phyloP scores from a whole-genome alignment of 1,139 yeast genomes.

The Hyphopichia burtonii region DNA sequence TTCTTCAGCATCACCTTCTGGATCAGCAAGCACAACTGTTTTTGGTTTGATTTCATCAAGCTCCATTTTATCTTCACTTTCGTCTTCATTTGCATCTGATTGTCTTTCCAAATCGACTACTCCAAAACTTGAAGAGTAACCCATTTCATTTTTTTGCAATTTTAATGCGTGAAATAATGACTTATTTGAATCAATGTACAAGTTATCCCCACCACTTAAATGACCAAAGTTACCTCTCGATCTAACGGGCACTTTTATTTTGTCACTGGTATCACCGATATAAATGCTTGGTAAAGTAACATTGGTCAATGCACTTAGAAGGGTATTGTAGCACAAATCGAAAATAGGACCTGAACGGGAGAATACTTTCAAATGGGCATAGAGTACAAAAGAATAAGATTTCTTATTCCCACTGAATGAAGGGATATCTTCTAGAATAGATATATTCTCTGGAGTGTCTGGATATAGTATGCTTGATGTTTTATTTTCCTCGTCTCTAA shows the following conservation, averaged over 20 bases:
- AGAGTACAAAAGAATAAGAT: conserved; percentile 61
- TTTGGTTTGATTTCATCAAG: conserved; percentile 15
- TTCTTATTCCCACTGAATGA: conserved; percentile 15
- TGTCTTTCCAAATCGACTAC: conserved; percentile 42
- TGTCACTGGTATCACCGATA: conserved; percentile 55
- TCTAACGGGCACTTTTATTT: conserved; percentile 50
- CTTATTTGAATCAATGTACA: conserved; percentile 26
- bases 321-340: conserved; percentile 73
- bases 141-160: conserved; percentile 34
- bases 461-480: conserved; percentile 38
- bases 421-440: conserved; percentile 5
- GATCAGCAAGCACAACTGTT: conserved; percentile 57
- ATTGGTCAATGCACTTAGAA: conserved; percentile 60
- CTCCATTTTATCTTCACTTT: conserved; percentile 17
- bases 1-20: conserved; percentile 83
- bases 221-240: conserved; percentile 52
- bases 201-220: conserved; percentile 36
- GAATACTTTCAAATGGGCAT: conserved; percentile 74
- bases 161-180: conserved; percentile 26
- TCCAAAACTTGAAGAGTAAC: conserved; percentile 67
- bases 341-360: conserved; percentile 80
- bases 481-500: conserved; percentile 35
- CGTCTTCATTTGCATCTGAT: conserved; percentile 20
- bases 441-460: conserved; percentile 26
- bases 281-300: conserved; percentile 68